These are phyloP conservation scores for Polyporus tsugae DNA, from an alignment of 1,284 basidiomycete species.

Conservation along the genomic window DNA sequence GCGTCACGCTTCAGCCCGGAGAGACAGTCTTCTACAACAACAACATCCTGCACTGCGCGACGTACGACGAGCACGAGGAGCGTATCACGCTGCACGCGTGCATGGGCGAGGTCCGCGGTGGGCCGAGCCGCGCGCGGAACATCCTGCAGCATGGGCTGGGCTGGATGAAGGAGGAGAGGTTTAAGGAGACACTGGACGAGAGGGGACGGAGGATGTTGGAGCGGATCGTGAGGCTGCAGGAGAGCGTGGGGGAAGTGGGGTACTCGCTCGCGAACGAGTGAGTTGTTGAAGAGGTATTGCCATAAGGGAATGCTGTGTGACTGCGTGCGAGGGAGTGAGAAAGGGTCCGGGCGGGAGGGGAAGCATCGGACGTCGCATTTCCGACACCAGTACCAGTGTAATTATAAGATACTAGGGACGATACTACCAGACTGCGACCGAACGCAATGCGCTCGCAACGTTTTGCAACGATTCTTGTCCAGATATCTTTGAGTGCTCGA, in stretches of 20 bases:
- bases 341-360: not conserved
- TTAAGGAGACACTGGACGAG: constrained; percentile 59
- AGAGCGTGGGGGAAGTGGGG: constrained; percentile 53
- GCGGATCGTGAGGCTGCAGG: constrained; percentile 66
- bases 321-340: not conserved
- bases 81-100: constrained; percentile 81
- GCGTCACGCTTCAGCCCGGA: constrained; percentile 68
- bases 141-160: constrained; percentile 81
- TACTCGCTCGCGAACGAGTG: constrained; percentile 55
- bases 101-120: constrained; percentile 73
- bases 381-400: not conserved
- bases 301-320: not conserved
- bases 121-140: constrained; percentile 73
- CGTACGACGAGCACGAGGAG: constrained; percentile 60
- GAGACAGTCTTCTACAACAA: constrained; percentile 87
- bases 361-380: not conserved
- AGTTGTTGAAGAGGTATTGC: not conserved
- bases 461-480: too few species aligned
- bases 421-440: not conserved
- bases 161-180: constrained; percentile 75
- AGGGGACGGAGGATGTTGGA: constrained; percentile 66
- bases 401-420: not conserved
- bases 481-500: too few species aligned
- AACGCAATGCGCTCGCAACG: too few species aligned
- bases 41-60: constrained; percentile 81